Base-by-base conservation (phyloP, 2,329 filamentous ascomycete genomes). In the Phyllosticta ampelicida region DNA sequence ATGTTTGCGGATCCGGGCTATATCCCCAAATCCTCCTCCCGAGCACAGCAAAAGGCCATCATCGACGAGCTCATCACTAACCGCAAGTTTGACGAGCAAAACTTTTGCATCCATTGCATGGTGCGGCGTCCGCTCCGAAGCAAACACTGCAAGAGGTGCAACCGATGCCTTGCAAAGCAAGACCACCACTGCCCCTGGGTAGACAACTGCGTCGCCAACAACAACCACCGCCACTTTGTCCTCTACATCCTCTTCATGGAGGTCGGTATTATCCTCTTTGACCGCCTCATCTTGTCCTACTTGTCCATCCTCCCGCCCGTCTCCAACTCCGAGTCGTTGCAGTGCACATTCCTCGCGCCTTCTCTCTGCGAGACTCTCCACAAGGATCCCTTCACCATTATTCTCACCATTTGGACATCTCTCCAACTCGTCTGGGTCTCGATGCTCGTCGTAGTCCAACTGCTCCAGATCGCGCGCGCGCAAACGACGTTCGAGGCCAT, bases 161-260 rank as follows among this genome's bases (percentile, higher is more conserved):
- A 87, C 66, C 87, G 92, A 63, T 99, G 94, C 70, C 89, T 99
- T 56, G 90, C 92, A 57, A 95, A 95, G 73, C 90, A 96, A 74
- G 94, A 99, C 69, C 94, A 99, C 68, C 94, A 99, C 70, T 99
- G 94, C 68, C 94, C 94, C 0, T 99, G 94, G 94, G 89, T 97
- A 21, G 88, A 95, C 74, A 97, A 96, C 73, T 99, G 94, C 67
- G 83, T 99, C 49, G 94, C 89, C 50, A 83, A 94, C 62, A 97
- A 97, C 75, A 99, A 97, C 71, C 88, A 97, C 68, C 86, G 94
- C 13, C 91, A 96, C 65, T 99, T 99, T 72, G 87, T 96, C 67
- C 76, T 96, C 54, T 99, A 97, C 70, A 81, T 99, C 18, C 75
- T 95, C 49, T 85, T 75, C 66, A 75, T 99, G 62, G 87, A 90